phyloP scores from a whole-genome alignment of 345 rosid genomes.

The Excoecaria agallocha region DNA sequence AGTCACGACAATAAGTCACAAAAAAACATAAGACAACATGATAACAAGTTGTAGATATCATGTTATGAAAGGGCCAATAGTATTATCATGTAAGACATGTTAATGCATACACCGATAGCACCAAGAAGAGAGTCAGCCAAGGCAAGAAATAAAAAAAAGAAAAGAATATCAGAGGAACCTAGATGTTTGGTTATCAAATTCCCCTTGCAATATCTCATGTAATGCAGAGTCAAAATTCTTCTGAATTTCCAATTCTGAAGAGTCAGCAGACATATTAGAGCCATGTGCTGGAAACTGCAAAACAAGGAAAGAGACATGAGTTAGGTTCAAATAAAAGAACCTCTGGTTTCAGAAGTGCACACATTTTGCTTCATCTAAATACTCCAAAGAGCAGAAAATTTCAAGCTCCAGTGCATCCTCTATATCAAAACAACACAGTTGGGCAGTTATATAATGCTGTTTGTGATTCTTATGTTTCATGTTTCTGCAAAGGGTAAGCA shows the following conservation, averaged over 20 bases:
- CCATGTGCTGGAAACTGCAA: constrained; percentile 81
- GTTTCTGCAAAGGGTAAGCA: not conserved
- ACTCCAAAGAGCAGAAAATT: not conserved
- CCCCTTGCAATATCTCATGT: constrained; percentile 56
- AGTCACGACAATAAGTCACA: constrained; percentile 11
- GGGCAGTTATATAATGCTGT: not conserved
- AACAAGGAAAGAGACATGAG: constrained; percentile 15
- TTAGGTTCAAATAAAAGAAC: not conserved
- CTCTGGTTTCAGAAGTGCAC: not conserved
- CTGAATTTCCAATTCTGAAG: constrained; percentile 56
- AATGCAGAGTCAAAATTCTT: constrained; percentile 52
- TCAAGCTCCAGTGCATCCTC: not conserved
- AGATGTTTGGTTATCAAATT: constrained; percentile 47
- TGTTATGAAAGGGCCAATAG: not conserved
- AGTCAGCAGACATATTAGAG: constrained; percentile 50
- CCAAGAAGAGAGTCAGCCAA: not conserved
- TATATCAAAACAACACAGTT: not conserved
- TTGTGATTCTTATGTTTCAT: not conserved
- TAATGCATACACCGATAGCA: constrained; percentile 5
- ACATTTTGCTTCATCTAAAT: too few species aligned
- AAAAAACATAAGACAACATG: not conserved
- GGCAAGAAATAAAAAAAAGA: constrained; percentile 10
- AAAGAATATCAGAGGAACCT: constrained; percentile 44
- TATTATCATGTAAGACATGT: not conserved
- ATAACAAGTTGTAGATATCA: not conserved